A percentile compares a stretch with the other conserved stretches of the same genome.
Conservation (phyloP, 2,329 filamentous ascomycete species). For the Beauveria brongniartii region DNA sequence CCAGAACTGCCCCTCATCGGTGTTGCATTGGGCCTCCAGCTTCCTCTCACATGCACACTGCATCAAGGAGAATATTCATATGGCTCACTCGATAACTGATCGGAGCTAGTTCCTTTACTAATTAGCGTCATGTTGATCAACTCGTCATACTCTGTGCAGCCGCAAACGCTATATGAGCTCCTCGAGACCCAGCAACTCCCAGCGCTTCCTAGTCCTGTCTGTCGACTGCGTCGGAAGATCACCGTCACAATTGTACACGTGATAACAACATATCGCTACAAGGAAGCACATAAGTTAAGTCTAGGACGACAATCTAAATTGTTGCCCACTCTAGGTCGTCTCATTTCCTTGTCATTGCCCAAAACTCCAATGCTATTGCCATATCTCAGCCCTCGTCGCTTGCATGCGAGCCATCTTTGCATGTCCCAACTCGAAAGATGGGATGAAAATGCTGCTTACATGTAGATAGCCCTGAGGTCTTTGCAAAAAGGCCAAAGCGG, state of each 20-base stretch:
- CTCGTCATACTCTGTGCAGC: no score
- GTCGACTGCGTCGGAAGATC: no score
- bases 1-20: not conserved
- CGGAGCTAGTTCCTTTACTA: no score
- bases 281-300: not conserved
- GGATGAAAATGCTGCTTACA: not conserved
- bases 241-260: no score
- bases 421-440: not conserved
- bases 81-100: no score
- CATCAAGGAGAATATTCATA: no score
- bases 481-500: not conserved
- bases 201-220: no score
- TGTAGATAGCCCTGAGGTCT: not conserved
- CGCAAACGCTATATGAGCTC: no score
- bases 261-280: no score
- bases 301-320: conserved; percentile 5
- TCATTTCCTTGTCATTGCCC: not conserved
- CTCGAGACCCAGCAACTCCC: no score
- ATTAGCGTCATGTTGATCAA: no score
- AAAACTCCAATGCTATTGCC: conserved; percentile 5
- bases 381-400: not conserved
- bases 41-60: not conserved
- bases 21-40: not conserved
- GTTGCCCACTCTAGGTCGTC: not conserved
- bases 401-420: not conserved